Evolutionary conservation across 1,139 yeast species (phyloP).

Genomic region (Kodamaea alishanica): DNA sequence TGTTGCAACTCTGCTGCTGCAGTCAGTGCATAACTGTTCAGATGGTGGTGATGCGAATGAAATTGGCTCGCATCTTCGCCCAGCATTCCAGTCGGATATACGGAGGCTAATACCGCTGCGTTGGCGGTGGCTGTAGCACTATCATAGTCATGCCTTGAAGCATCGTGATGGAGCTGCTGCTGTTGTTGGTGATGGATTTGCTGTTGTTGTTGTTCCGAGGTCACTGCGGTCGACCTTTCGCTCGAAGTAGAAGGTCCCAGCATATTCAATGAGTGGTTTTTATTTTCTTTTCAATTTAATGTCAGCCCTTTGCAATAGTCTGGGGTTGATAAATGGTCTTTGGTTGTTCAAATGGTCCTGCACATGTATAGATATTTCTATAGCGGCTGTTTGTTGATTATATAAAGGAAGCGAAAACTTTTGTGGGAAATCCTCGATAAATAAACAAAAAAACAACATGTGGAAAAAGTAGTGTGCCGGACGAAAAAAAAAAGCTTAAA

Average conservation of each 20-base stretch:
- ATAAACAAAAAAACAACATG: neutral
- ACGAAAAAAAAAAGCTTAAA: too few species aligned
- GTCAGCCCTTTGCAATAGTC: too few species aligned
- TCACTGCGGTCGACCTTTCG: constrained; percentile 25
- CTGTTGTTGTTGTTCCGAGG: constrained; percentile 10
- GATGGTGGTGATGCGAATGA: constrained; percentile 24
- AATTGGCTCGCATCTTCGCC: constrained; percentile 23
- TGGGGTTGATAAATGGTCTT: too few species aligned
- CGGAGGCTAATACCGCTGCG: constrained; percentile 20
- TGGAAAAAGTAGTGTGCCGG: too few species aligned
- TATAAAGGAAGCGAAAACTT: constrained; percentile 5
- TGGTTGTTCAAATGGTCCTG: constrained; percentile 8
- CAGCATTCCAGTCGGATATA: constrained; percentile 12
- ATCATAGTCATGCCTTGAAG: constrained; percentile 15
- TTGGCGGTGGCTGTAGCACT: constrained; percentile 17
- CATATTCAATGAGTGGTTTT: constrained; percentile 14
- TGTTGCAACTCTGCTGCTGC: constrained; percentile 28
- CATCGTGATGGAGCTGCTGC: constrained; percentile 2
- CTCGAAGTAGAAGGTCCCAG: constrained; percentile 35
- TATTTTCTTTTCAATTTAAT: too few species aligned
- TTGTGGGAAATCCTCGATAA: neutral
- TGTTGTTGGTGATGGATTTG: constrained; percentile 12
- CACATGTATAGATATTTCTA: constrained; percentile 11
- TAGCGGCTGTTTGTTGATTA: constrained; percentile 2
- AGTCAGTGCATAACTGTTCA: constrained; percentile 20